Conservation (phyloP, 148 eudicot genomes). For the Tetragonia tetragonoides region DNA sequence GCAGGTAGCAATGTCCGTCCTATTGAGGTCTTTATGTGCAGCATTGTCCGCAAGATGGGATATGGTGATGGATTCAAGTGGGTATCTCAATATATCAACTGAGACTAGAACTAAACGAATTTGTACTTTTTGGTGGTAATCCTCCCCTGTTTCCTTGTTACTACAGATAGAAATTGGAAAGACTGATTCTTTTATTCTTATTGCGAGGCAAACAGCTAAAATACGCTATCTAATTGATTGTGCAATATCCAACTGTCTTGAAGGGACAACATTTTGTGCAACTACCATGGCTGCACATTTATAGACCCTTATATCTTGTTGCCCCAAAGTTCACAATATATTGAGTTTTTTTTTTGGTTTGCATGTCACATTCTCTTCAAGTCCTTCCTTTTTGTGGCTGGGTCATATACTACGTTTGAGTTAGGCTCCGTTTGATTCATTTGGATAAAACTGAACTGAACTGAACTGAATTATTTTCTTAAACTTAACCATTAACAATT, state of each 20-base stretch:
- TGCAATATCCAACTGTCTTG: slow-evolving; percentile 7
- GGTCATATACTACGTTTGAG: too few species aligned
- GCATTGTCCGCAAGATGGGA: slow-evolving; percentile 54
- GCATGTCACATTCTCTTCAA: not conserved
- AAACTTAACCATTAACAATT: too few species aligned
- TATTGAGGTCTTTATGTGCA: slow-evolving; percentile 52
- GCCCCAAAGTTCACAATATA: not conserved
- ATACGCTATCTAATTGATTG: slow-evolving; percentile 13
- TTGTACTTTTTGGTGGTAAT: slow-evolving; percentile 9
- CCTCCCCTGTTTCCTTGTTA: slow-evolving; percentile 17
- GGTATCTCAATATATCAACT: slow-evolving; percentile 42
- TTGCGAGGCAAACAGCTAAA: not conserved
- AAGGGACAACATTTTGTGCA: slow-evolving; percentile 18
- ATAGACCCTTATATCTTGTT: not conserved
- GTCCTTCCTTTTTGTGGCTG: not conserved
- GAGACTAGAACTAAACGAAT: not conserved
- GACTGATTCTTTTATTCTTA: slow-evolving; percentile 31
- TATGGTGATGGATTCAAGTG: slow-evolving; percentile 52
- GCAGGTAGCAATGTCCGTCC: slow-evolving; percentile 35
- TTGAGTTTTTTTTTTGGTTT: not conserved
- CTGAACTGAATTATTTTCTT: too few species aligned
- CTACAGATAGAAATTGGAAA: slow-evolving; percentile 13
- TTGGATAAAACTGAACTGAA: too few species aligned
- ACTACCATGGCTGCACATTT: not conserved
- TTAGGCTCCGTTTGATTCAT: too few species aligned